phyloP scores from a whole-genome alignment of 2,329 filamentous ascomycete species.

The Fusarium sp. region DNA sequence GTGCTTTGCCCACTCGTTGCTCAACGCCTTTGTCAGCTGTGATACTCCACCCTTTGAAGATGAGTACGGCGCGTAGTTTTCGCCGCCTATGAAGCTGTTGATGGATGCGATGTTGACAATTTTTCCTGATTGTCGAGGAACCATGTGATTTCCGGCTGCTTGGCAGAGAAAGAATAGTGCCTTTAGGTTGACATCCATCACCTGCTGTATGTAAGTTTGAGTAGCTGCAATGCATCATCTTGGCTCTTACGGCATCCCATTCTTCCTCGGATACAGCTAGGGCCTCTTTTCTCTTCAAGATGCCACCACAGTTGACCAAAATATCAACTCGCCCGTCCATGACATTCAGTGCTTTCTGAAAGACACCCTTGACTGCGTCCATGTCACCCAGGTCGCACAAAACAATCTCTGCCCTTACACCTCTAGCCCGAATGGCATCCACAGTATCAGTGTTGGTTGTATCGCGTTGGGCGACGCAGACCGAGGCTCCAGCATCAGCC shows the following conservation, averaged over 20 bases:
- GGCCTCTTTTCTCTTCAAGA: neutral
- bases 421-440: neutral
- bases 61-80: neutral
- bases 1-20: neutral
- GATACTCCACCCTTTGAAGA: neutral
- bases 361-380: neutral
- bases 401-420: neutral
- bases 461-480: neutral
- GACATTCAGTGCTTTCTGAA: neutral
- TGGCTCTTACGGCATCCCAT: neutral
- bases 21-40: neutral
- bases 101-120: neutral
- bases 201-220: neutral
- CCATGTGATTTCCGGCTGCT: neutral
- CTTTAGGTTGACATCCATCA: neutral
- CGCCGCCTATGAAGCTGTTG: neutral
- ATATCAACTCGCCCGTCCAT: neutral
- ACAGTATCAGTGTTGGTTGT: neutral
- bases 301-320: neutral
- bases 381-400: neutral
- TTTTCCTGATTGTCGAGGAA: neutral
- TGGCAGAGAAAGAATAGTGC: neutral
- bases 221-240: fast-evolving
- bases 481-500: neutral
- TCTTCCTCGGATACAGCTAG: neutral